Conservation (phyloP, 768 basidiomycete genomes). For the Tubosaeta sp. region DNA sequence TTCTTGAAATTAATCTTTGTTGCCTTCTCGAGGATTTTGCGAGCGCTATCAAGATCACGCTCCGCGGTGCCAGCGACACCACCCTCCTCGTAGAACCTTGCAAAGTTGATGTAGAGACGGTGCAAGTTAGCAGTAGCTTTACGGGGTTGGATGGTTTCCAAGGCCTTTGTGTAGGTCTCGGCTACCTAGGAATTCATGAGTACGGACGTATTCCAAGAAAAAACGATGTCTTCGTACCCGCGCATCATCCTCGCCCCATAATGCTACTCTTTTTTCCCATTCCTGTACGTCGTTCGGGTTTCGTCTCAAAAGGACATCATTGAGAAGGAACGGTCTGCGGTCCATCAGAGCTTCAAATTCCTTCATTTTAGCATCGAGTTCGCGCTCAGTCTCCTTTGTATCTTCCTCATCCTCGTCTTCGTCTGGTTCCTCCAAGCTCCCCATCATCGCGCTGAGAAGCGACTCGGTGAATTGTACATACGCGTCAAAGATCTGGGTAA, state of each 20-base stretch:
- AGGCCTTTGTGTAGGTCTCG: slow-evolving; percentile 86
- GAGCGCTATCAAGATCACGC: slow-evolving; percentile 74
- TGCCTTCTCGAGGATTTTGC: slow-evolving; percentile 91
- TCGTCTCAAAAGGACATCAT: slow-evolving; percentile 87
- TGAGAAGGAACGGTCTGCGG: slow-evolving; percentile 90
- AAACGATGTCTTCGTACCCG: slow-evolving; percentile 50
- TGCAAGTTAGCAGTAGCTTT: slow-evolving; percentile 90
- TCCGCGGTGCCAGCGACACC: slow-evolving; percentile 79
- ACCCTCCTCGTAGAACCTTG: slow-evolving; percentile 96
- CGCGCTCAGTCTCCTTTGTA: slow-evolving; percentile 70
- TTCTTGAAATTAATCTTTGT: slow-evolving; percentile 87
- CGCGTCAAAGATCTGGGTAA: slow-evolving; percentile 96
- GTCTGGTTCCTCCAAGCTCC: slow-evolving; percentile 72
- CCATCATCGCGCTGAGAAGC: slow-evolving; percentile 87
- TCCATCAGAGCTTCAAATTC: slow-evolving; percentile 95
- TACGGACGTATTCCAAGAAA: background rate
- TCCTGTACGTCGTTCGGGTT: slow-evolving; percentile 99
- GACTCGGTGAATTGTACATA: slow-evolving; percentile 94
- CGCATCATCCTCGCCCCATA: slow-evolving; percentile 91
- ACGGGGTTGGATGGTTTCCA: slow-evolving; percentile 83
- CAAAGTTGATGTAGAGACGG: slow-evolving; percentile 89
- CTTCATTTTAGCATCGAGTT: slow-evolving; percentile 85
- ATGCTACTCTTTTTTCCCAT: slow-evolving; percentile 96
- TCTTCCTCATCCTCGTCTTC: slow-evolving; percentile 76
- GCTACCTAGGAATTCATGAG: slow-evolving; percentile 56